These are phyloP conservation scores for Excoecaria cochinchinensis DNA, from an alignment of 345 rosid species.

Conservation along the genomic window DNA sequence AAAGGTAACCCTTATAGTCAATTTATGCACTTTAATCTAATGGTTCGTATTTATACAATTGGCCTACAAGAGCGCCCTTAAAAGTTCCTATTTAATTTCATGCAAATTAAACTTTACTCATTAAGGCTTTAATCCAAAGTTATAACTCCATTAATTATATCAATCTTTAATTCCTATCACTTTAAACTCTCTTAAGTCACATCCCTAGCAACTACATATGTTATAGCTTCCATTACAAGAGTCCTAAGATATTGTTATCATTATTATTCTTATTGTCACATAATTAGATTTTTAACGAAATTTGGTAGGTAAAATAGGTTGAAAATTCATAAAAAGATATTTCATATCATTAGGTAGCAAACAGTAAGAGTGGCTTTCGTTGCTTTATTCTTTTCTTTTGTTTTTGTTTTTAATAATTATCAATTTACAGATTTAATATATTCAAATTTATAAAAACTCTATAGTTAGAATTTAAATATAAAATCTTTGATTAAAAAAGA, in stretches of 20 bases:
- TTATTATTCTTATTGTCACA: too few relatives aligned
- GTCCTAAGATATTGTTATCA: not conserved
- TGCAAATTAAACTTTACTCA: not conserved
- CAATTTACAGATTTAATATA: too few relatives aligned
- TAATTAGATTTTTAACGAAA: constrained; percentile 4
- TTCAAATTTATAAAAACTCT: too few relatives aligned
- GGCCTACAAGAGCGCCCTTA: not conserved
- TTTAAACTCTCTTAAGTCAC: not conserved
- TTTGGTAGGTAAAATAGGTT: not conserved
- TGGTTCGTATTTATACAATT: not conserved
- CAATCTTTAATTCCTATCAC: not conserved
- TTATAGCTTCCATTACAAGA: not conserved
- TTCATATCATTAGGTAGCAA: not conserved
- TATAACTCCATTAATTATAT: not conserved
- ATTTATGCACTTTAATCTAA: not conserved
- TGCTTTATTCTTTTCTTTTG: too few relatives aligned
- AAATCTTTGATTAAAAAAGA: too few relatives aligned
- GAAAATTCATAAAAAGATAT: not conserved
- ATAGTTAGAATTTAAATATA: too few relatives aligned
- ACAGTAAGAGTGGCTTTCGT: too few relatives aligned
- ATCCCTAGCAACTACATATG: not conserved
- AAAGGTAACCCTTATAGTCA: not conserved
- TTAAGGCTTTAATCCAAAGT: not conserved
- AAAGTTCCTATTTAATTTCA: not conserved
- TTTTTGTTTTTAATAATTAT: too few relatives aligned